These are phyloP conservation scores for Sonneratia alba DNA, from an alignment of 345 rosid species.

Conservation along the genomic window DNA sequence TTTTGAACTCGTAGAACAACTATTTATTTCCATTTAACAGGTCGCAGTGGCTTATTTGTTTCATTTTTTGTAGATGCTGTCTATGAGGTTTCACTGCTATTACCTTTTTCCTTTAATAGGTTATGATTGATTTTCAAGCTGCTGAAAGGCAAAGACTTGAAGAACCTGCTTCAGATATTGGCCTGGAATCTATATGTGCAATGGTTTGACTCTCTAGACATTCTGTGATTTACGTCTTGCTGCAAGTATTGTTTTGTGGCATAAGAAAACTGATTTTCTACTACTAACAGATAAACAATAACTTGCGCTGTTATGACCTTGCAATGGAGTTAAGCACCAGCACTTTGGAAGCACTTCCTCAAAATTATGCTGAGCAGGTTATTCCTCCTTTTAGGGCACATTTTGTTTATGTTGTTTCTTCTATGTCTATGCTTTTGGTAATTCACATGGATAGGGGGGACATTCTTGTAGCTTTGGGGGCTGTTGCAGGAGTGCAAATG, in stretches of 20 bases:
- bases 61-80: background rate
- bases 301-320: conserved; percentile 96
- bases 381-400: background rate
- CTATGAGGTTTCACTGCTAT: background rate
- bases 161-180: conserved; percentile 91
- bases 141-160: conserved; percentile 81
- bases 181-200: conserved; percentile 93
- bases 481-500: background rate
- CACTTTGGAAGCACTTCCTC: conserved; percentile 91
- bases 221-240: conserved; percentile 2
- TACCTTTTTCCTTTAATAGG: conserved; percentile 31
- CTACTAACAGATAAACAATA: conserved; percentile 71
- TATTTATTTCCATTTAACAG: background rate
- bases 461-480: background rate
- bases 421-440: background rate
- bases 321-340: conserved; percentile 91
- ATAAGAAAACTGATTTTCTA: conserved; percentile 6
- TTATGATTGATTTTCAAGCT: conserved; percentile 98
- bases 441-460: background rate
- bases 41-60: background rate
- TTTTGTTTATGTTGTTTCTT: background rate
- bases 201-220: conserved; percentile 50
- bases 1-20: background rate
- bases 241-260: background rate
- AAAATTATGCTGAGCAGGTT: conserved; percentile 96